phyloP scores from a whole-genome alignment of 2,329 filamentous ascomycete species.

The Cladosporium sp. region DNA sequence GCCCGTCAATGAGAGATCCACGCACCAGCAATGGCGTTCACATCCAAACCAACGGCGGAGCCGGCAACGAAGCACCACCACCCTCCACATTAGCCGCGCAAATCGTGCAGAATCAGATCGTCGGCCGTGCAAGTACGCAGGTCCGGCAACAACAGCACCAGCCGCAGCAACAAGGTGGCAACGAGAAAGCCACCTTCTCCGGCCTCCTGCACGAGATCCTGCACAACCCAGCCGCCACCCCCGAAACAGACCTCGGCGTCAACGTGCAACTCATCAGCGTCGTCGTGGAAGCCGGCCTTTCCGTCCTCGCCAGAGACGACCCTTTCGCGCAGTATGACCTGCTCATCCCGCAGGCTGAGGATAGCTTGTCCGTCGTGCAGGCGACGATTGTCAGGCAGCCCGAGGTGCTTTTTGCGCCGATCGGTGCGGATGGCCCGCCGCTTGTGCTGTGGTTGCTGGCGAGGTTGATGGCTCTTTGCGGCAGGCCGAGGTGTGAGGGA shows the following conservation, averaged over 20 bases:
- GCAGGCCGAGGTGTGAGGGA: conserved; percentile 36
- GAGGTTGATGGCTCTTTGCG: conserved; percentile 48
- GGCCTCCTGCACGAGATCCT: conserved; percentile 65
- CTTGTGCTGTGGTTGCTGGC: conserved; percentile 53
- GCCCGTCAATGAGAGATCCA: background rate
- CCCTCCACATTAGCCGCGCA: conserved; percentile 86
- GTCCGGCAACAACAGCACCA: too few species aligned
- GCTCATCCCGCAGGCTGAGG: conserved; percentile 57
- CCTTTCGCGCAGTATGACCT: conserved; percentile 58
- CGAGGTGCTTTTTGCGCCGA: conserved; percentile 51
- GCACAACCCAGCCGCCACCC: conserved; percentile 39
- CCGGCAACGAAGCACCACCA: conserved; percentile 36
- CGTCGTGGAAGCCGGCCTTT: conserved; percentile 73
- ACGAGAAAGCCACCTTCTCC: conserved; percentile 60
- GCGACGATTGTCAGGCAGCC: conserved; percentile 73
- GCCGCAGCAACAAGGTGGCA: conserved; percentile 43
- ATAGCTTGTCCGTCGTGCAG: conserved; percentile 73
- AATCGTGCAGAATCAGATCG: conserved; percentile 68
- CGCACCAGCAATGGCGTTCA: conserved; percentile 25
- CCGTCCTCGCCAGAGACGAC: conserved; percentile 63
- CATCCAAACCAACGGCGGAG: conserved; percentile 20
- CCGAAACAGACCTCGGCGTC: conserved; percentile 65
- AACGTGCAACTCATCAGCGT: conserved; percentile 85
- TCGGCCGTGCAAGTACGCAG: conserved; percentile 55
- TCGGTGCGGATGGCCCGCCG: conserved; percentile 38